Percentiles rank a stretch among this genome's conserved stretches.
Conservation (phyloP, 2,329 filamentous ascomycete genomes). For the Colletotrichum higginsianum region DNA sequence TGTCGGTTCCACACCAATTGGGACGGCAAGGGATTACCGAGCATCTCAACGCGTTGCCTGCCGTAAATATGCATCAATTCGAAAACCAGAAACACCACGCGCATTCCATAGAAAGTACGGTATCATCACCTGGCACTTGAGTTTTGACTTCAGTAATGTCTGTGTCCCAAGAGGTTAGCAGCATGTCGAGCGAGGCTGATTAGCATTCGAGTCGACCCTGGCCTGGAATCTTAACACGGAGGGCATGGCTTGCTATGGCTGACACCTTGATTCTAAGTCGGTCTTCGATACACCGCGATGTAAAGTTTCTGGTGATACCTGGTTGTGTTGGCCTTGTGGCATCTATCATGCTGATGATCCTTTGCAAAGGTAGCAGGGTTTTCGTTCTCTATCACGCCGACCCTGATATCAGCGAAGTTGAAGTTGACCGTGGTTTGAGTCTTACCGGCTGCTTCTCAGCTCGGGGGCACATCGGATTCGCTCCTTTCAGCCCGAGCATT, state of each 20-base stretch:
- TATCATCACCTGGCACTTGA: background rate
- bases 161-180: background rate
- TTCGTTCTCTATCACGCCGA: too few relatives aligned
- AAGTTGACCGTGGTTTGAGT: constrained; percentile 55
- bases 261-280: constrained; percentile 54
- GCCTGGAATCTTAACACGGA: constrained; percentile 72
- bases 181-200: background rate
- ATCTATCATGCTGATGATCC: constrained; percentile 70
- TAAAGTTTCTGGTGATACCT: constrained; percentile 68
- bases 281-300: constrained; percentile 78
- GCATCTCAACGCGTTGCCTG: background rate
- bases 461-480: constrained; percentile 76
- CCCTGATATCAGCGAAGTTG: background rate
- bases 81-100: background rate
- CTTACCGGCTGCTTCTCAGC: constrained; percentile 80
- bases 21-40: background rate
- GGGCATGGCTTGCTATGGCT: constrained; percentile 79
- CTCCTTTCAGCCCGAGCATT: constrained; percentile 80
- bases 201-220: background rate
- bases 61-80: background rate
- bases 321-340: constrained; percentile 71
- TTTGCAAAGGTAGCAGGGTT: constrained; percentile 65
- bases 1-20: background rate
- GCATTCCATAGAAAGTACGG: background rate
- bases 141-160: background rate